Conservation (phyloP, 495 filamentous ascomycete species). For the Aspergillus panamensis region DNA sequence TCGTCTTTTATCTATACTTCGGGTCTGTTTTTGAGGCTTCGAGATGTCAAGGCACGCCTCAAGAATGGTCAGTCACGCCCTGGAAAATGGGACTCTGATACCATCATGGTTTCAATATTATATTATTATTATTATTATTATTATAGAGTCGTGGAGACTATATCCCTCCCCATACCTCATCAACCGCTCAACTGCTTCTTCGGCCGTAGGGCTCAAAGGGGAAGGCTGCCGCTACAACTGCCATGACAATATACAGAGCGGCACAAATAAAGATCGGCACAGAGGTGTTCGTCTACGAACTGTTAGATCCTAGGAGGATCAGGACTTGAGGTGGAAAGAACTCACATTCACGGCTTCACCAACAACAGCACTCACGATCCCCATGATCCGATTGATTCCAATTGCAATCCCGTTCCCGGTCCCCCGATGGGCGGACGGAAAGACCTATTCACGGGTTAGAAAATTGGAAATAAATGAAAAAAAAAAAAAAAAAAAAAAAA, state of each 20-base stretch:
- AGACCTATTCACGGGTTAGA: neutral
- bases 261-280: slow-evolving; percentile 70
- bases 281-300: slow-evolving; percentile 45
- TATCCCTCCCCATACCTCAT: too few relatives aligned
- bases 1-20: too few relatives aligned
- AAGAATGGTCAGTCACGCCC: too few relatives aligned
- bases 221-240: slow-evolving; percentile 53
- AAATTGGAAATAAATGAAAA: neutral
- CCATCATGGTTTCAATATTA: too few relatives aligned
- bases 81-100: too few relatives aligned
- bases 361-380: slow-evolving; percentile 65
- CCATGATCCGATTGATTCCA: slow-evolving; percentile 67
- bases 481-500: too few relatives aligned
- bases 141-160: too few relatives aligned
- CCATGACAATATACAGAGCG: slow-evolving; percentile 63
- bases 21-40: too few relatives aligned
- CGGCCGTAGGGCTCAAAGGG: slow-evolving; percentile 70
- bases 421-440: slow-evolving; percentile 11
- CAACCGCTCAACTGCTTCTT: slow-evolving; percentile 61
- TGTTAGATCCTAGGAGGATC: neutral
- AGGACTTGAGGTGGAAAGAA: neutral
- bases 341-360: slow-evolving; percentile 52
- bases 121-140: too few relatives aligned
- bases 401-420: slow-evolving; percentile 47
- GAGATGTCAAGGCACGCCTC: too few relatives aligned